Evolutionary conservation across 345 rosid species (phyloP).

Genomic region (Rhizophora apiculata): DNA sequence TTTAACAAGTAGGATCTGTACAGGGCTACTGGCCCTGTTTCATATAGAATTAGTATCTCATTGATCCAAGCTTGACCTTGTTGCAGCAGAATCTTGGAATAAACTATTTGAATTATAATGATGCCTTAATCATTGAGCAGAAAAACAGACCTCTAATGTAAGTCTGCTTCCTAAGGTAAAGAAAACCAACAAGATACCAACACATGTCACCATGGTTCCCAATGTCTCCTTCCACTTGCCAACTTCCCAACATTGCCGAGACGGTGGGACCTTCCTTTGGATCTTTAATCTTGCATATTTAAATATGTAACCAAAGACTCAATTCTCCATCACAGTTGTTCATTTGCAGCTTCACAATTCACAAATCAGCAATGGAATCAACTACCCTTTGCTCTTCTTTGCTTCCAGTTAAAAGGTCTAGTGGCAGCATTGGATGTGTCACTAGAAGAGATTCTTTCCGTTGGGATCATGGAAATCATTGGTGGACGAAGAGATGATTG

Average conservation of each 20-base stretch:
- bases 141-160: background rate
- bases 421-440: background rate
- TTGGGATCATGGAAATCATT: background rate
- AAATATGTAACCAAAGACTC: background rate
- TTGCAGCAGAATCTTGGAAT: background rate
- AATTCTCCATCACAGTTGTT: background rate
- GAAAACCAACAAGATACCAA: background rate
- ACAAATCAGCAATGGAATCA: slow-evolving; percentile 4
- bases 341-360: background rate
- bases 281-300: background rate
- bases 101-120: background rate
- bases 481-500: slow-evolving; percentile 18
- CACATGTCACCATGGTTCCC: background rate
- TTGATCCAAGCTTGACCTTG: background rate
- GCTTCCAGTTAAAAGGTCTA: slow-evolving; percentile 1
- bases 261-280: background rate
- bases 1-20: too few species aligned
- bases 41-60: too few species aligned
- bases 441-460: background rate
- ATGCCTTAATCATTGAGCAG: background rate
- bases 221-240: too few species aligned
- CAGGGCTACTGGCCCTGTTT: too few species aligned
- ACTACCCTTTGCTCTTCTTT: slow-evolving; percentile 6
- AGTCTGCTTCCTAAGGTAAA: background rate
- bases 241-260: background rate